These are phyloP conservation scores for Lepidopterella palustris DNA, from an alignment of 495 filamentous ascomycete species.

Conservation along the genomic window DNA sequence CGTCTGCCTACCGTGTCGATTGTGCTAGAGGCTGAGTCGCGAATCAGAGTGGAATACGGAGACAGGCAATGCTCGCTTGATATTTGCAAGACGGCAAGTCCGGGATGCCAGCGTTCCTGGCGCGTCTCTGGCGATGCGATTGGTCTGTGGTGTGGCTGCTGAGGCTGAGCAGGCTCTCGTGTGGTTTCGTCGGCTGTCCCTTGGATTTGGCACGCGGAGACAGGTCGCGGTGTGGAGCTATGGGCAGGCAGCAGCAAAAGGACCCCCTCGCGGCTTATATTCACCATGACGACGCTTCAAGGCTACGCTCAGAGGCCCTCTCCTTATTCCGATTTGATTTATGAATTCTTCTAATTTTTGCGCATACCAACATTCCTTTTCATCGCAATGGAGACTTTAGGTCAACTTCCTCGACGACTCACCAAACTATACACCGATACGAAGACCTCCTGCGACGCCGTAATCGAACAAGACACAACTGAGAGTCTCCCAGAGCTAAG, in stretches of 20 bases:
- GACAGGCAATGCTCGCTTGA: too few relatives aligned
- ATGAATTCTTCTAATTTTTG: not conserved
- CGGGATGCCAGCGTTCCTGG: not conserved
- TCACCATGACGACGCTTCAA: constrained; percentile 2
- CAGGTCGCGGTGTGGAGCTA: not conserved
- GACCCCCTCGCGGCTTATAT: not conserved
- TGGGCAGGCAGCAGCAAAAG: not conserved
- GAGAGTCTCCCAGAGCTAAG: constrained; percentile 50
- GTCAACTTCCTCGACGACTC: constrained; percentile 55
- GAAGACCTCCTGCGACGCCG: constrained; percentile 78
- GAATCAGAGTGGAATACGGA: not conserved
- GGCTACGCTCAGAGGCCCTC: not conserved
- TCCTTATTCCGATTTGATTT: not conserved
- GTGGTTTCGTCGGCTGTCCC: not conserved
- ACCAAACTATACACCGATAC: constrained; percentile 90
- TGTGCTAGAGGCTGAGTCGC: not conserved
- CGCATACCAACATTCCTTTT: not conserved
- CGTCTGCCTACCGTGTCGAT: not conserved
- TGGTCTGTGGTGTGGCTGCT: not conserved
- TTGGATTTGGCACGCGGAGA: not conserved
- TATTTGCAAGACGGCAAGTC: not conserved
- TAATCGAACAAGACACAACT: constrained; percentile 61
- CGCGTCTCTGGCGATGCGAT: not conserved
- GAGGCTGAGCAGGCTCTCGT: constrained; percentile 1
- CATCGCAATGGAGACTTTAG: constrained; percentile 20